Evolutionary conservation across 1,139 yeast genomes (phyloP).

Genomic region (Casaregolazyma suthepensis): DNA sequence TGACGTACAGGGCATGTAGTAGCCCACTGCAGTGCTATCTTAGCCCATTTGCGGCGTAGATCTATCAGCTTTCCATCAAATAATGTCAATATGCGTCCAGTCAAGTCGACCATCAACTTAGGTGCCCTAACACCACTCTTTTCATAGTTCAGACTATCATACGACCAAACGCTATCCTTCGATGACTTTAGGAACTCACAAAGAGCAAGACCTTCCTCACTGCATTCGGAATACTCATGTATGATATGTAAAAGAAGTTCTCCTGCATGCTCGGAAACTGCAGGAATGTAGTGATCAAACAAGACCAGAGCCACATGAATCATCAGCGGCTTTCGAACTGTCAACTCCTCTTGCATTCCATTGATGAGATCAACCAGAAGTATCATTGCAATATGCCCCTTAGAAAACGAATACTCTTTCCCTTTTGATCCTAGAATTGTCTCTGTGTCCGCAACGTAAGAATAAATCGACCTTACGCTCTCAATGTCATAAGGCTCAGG

Average conservation of each 20-base stretch:
- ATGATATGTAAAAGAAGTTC: slow-evolving; percentile 69
- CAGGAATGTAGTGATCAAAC: slow-evolving; percentile 76
- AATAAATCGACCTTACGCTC: slow-evolving; percentile 38
- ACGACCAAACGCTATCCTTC: slow-evolving; percentile 54
- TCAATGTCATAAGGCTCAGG: slow-evolving; percentile 31
- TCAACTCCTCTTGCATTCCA: slow-evolving; percentile 35
- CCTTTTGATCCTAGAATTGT: slow-evolving; percentile 51
- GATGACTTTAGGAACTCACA: slow-evolving; percentile 13
- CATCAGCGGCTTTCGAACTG: slow-evolving; percentile 54
- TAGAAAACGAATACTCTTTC: slow-evolving; percentile 73
- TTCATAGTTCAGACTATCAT: slow-evolving; percentile 76
- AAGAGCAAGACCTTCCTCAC: slow-evolving; percentile 39
- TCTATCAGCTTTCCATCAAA: slow-evolving; percentile 44
- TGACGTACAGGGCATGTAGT: slow-evolving; percentile 97
- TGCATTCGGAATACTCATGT: slow-evolving; percentile 53
- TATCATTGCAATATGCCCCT: slow-evolving; percentile 81
- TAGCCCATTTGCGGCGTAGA: slow-evolving; percentile 77
- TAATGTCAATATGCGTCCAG: slow-evolving; percentile 56
- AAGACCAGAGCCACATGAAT: slow-evolving; percentile 77
- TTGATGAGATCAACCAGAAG: slow-evolving; percentile 75
- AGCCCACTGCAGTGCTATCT: slow-evolving; percentile 85
- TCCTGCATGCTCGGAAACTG: slow-evolving; percentile 81
- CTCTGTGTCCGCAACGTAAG: slow-evolving; percentile 71
- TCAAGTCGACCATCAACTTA: slow-evolving; percentile 73
- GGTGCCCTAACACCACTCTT: slow-evolving; percentile 85